Percentiles rank a stretch among this genome's conserved stretches.
These are phyloP conservation scores for Penicillium janthinellum DNA, from an alignment of 2,329 filamentous ascomycete genomes.

Conservation along the genomic window DNA sequence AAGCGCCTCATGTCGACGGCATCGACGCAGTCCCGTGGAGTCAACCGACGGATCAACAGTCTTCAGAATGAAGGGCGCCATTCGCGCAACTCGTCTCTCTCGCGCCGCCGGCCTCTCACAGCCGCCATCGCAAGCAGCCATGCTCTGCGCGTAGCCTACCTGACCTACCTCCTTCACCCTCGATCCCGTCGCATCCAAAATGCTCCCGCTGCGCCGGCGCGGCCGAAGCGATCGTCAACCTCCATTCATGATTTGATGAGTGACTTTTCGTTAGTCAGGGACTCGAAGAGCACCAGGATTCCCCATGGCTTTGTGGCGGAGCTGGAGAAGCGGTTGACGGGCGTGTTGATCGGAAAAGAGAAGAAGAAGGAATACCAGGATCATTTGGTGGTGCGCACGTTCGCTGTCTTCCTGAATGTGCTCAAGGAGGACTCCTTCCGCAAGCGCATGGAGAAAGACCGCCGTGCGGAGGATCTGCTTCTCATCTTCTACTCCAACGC, in stretches of 20 bases:
- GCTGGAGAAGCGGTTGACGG: constrained; percentile 76
- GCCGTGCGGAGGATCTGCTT: constrained; percentile 87
- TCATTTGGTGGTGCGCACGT: constrained; percentile 86
- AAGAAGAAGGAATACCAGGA: constrained; percentile 86
- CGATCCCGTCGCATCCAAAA: constrained; percentile 88
- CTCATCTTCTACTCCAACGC: constrained; percentile 96
- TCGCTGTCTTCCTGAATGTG: constrained; percentile 90
- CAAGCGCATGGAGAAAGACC: constrained; percentile 90
- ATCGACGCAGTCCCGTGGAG: constrained; percentile 48
- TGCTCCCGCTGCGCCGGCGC: constrained; percentile 66
- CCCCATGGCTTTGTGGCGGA: constrained; percentile 71
- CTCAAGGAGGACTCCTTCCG: constrained; percentile 87
- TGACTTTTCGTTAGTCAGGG: constrained; percentile 72
- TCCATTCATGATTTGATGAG: constrained; percentile 81
- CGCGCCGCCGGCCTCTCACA: constrained; percentile 47
- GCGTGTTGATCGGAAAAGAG: constrained; percentile 79
- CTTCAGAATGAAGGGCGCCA: constrained; percentile 46
- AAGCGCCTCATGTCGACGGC: constrained; percentile 49
- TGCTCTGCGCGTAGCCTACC: constrained; percentile 85
- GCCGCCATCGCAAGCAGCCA: constrained; percentile 86
- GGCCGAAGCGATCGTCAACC: constrained; percentile 69
- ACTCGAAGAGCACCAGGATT: constrained; percentile 70
- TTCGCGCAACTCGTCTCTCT: constrained; percentile 47
- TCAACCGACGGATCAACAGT: constrained; percentile 51
- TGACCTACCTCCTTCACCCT: constrained; percentile 90